Conservation (phyloP, 169 alveolate species). For the Plasmodium reichenowi region DNA sequence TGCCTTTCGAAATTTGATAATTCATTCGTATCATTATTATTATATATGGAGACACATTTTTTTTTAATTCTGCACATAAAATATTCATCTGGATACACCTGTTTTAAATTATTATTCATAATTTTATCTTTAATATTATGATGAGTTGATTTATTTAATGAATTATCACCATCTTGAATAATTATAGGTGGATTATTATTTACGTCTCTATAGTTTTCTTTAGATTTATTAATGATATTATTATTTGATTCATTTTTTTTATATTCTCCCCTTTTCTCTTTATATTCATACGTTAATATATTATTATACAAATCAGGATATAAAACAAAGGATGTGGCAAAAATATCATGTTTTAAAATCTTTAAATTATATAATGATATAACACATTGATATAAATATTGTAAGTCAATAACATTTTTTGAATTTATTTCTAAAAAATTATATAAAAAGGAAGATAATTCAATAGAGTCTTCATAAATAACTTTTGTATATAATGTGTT, state of each 20-base stretch:
- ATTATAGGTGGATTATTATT: not conserved
- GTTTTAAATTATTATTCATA: not conserved
- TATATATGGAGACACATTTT: conserved; percentile 37
- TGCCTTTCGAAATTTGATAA: conserved; percentile 51
- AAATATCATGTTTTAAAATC: conserved; percentile 47
- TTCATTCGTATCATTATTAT: conserved; percentile 28
- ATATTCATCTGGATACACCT: not conserved
- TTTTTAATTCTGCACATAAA: conserved; percentile 15
- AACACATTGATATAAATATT: conserved; percentile 45
- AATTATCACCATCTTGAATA: not conserved
- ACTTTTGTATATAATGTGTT: conserved; percentile 48
- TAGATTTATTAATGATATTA: not conserved
- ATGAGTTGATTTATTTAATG: not conserved
- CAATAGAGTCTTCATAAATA: conserved; percentile 60
- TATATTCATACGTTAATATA: conserved; percentile 23
- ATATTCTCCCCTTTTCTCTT: not conserved
- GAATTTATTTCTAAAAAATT: conserved; percentile 70
- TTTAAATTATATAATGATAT: conserved; percentile 42
- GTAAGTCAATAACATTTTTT: conserved; percentile 51
- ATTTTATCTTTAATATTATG: not conserved
- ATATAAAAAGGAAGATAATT: conserved; percentile 46
- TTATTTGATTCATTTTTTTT: not conserved
- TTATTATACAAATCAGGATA: conserved; percentile 43
- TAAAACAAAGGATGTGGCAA: conserved; percentile 18
- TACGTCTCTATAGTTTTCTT: not conserved